These are phyloP conservation scores for Suhomyces bribrorum DNA, from an alignment of 1,139 yeast genomes.

Conservation along the genomic window DNA sequence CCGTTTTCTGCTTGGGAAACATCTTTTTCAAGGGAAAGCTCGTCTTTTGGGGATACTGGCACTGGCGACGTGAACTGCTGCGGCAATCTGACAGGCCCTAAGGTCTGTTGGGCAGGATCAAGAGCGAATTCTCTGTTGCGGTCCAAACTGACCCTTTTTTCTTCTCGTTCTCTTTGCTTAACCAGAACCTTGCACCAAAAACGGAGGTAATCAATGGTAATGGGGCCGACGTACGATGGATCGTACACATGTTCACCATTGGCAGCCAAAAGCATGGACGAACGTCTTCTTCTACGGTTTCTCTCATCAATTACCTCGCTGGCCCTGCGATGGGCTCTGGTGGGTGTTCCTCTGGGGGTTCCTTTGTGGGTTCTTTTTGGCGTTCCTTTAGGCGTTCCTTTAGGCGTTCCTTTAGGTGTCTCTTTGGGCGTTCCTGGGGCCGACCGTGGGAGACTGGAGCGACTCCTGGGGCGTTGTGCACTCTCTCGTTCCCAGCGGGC, in stretches of 20 bases:
- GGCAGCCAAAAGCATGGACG: constrained; percentile 31
- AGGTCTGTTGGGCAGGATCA: no score
- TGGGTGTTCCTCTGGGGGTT: constrained; percentile 8
- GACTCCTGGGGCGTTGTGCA: constrained; percentile 8
- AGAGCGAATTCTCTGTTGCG: no score
- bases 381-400: constrained; percentile 9
- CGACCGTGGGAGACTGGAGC: constrained; percentile 13
- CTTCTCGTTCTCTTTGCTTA: constrained; percentile 22
- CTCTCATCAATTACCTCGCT: constrained; percentile 14
- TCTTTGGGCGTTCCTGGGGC: constrained; percentile 11
- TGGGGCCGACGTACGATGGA: constrained; percentile 39
- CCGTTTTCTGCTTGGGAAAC: not conserved
- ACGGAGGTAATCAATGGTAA: constrained; percentile 41
- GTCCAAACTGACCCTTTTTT: constrained; percentile 6
- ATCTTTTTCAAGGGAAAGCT: not conserved
- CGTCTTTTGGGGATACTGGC: not conserved
- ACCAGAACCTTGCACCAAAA: constrained; percentile 37
- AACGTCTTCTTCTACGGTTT: constrained; percentile 27
- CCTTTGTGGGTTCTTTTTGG: constrained; percentile 11
- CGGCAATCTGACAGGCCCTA: not conserved
- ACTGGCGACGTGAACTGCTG: not conserved
- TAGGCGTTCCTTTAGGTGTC: constrained; percentile 11
- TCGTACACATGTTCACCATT: constrained; percentile 30
- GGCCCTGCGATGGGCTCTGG: constrained; percentile 10
- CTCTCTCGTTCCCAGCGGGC: constrained; percentile 13